Base-by-base conservation (phyloP, 1,284 basidiomycete species). In the Crepidotus sp. region DNA sequence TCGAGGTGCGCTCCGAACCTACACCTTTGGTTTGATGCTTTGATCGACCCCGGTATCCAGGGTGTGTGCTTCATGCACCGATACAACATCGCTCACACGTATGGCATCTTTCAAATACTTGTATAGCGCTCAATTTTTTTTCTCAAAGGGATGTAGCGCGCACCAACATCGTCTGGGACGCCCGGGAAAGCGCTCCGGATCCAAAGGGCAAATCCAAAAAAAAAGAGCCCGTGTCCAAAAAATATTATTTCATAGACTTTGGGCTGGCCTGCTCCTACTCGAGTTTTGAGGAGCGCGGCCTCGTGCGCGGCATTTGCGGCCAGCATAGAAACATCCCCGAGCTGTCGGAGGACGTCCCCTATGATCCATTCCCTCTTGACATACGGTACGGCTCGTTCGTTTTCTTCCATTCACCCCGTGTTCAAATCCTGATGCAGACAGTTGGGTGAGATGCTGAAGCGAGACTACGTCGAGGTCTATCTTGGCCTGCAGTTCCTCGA, bases 1-100 rank as follows among this genome's bases (percentile, higher is more conserved):
- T 53, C 30, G 46, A 50, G 46, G 51, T 53, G 36, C 0, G 48
- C n/a, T n/a, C n/a, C n/a, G n/a, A n/a, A n/a, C 24, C 11, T 22
- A 18, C 9, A 4, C 26, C 19, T 35, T n/a, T 24, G 6, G 4
- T 15, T 17, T 18, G 4, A 30, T 15, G 30, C 11, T 27, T 36
- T 14, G 9, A 31, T 17, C 2, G 8, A 24, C 29, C 11, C 14
- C 3, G 7, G 0, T 19, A 8, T 22, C 24, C 10, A 53, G 49
- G 52, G 52, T 18, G 32, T 53, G 13, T 50, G 49, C 39, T 53
- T 53, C 15, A 53, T 53, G 52, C 52, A 53, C 21, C 43, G 52
- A 21, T 48, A 53, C 29, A 53, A 53, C 31, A 38, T 53, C 15
- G 52, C 52, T 27, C 52, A 53, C 27, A 50, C 49, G 52, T 51